Evolutionary conservation across 352 stramenopile genomes (phyloP).

Genomic region (Globisporangium emineosum): DNA sequence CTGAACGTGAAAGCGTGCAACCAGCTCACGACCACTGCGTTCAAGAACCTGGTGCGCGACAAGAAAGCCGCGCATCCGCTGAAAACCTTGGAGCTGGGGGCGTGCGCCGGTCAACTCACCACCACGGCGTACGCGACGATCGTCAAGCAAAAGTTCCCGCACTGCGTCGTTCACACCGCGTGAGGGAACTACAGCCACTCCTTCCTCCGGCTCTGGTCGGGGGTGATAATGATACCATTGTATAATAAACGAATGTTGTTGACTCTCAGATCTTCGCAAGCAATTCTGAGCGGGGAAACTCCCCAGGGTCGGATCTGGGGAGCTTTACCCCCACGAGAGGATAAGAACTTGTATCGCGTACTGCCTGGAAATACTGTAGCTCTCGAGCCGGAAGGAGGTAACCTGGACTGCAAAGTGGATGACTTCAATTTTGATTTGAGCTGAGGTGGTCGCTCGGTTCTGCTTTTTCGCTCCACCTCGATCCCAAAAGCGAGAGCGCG

Average conservation of each 20-base stretch:
- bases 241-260: conserved; percentile 4
- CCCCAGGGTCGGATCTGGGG: neutral
- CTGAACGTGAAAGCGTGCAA: conserved; percentile 89
- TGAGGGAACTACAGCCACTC: conserved; percentile 33
- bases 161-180: conserved; percentile 67
- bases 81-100: conserved; percentile 61
- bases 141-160: conserved; percentile 61
- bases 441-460: neutral
- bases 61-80: conserved; percentile 26
- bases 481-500: conserved; percentile 2
- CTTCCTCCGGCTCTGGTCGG: neutral
- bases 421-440: neutral
- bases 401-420: neutral
- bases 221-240: neutral
- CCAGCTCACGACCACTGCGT: conserved; percentile 61
- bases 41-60: conserved; percentile 43
- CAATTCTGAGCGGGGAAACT: neutral
- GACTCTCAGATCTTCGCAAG: neutral
- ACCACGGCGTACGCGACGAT: conserved; percentile 53
- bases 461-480: neutral
- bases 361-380: conserved; percentile 1
- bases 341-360: neutral
- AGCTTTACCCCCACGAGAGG: neutral
- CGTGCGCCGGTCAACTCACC: conserved; percentile 62
- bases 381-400: neutral